Base-by-base conservation (phyloP, 2,329 filamentous ascomycete genomes). In the Amesomyces nigricolor region DNA sequence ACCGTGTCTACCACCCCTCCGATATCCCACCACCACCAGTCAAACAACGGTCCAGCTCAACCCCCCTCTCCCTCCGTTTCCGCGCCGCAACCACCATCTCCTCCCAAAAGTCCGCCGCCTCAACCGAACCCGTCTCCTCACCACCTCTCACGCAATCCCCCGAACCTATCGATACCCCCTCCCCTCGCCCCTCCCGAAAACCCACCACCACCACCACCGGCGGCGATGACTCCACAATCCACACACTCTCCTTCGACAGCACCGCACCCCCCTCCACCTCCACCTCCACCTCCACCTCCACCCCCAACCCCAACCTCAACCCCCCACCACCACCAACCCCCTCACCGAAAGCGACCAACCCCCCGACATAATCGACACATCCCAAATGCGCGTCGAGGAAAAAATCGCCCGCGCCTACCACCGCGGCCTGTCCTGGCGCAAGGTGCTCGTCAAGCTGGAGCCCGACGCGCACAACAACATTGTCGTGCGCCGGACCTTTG, bases 381-480 rank as follows among this genome's bases (percentile, higher is more conserved):
- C 85, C 9, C 82, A 75, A 60, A 91, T 97, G 83, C 89, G 88
- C 60, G 91, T 97, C 0, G 94, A 99, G 70, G 94, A 99, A 70
- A 97, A 96, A 72, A 99, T 99, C 62, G 94, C 94, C 1, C 83
- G 94, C 46, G 94, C 91, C 13, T 99, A 99, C 72, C 94, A 99
- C 70, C 84, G 85, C 11, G 90, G 90, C 60, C 73, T 99, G 17
- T 89, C 89, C 1, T 99, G 94, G 94, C 88, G 94, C 45, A 99
- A 99, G 69, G 94, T 99, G 1, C 81, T 99, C 4, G 94, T 99
- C 13, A 88, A 94, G 52, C 78, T 99, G 2, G 92, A 99, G 68
- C 94, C 94, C 0, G 94, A 99, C 71, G 94, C 94, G 0, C 94
- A 99, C 74, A 99, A 99, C 72, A 99, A 99, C 70, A 95, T 99